Percentiles rank a stretch among this genome's conserved stretches.
Conservation (phyloP, 805 yeast genomes). For the Komagataella populi region DNA sequence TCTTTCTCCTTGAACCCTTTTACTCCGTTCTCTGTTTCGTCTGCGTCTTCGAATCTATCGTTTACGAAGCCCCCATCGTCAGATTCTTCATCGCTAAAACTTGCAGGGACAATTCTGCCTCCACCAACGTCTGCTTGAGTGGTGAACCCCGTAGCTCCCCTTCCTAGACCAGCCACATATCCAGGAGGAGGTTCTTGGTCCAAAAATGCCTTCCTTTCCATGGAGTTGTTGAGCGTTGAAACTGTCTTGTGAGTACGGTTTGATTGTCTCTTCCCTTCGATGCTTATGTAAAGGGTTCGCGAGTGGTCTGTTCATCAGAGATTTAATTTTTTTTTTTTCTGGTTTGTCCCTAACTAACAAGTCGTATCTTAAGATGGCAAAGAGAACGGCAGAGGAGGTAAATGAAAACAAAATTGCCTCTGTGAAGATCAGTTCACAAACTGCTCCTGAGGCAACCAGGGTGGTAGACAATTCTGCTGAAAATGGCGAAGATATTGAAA, state of each 20-base stretch:
- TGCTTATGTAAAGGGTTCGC: background rate
- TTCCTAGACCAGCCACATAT: constrained; percentile 82
- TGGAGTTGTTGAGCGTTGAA: constrained; percentile 5
- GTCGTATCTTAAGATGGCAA: constrained; percentile 11
- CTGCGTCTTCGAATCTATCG: constrained; percentile 14
- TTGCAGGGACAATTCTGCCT: constrained; percentile 19
- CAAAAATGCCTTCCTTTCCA: constrained; percentile 52
- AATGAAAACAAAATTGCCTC: constrained; percentile 4
- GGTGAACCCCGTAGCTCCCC: constrained; percentile 92
- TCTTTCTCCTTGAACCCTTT: constrained; percentile 10
- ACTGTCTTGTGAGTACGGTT: background rate
- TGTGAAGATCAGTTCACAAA: constrained; percentile 9
- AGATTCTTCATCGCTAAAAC: constrained; percentile 12
- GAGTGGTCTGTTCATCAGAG: background rate
- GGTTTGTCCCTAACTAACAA: constrained; percentile 20
- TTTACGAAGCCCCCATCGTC: constrained; percentile 20
- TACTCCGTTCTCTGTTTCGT: constrained; percentile 11
- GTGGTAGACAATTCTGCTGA: constrained; percentile 11
- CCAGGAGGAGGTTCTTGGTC: constrained; percentile 84
- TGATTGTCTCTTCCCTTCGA: background rate
- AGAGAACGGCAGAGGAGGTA: constrained; percentile 2
- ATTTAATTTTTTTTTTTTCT: background rate
- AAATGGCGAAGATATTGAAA: constrained; percentile 32
- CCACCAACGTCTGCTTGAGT: constrained; percentile 68
- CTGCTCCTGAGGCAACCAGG: background rate